Evolutionary conservation across 1,139 yeast genomes (phyloP), one percentile per base, ranked within the genome.

Genomic region (Saccharomyces pastorianus): DNA sequence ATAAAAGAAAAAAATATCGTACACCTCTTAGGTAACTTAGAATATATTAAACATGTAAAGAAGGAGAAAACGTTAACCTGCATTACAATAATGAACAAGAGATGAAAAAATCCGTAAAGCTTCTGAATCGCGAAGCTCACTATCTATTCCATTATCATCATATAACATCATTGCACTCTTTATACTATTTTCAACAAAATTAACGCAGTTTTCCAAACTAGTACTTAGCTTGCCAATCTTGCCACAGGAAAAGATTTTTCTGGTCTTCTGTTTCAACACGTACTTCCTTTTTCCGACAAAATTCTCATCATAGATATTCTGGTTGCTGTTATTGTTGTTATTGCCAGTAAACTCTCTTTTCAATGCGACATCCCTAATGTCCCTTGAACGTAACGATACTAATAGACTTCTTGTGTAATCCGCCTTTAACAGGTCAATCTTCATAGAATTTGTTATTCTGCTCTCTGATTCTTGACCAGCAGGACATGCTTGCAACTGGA

Each of bases 361-460:
- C 74, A 81, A 73, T 51, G 77, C 77, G 26, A 82, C 73, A 48
- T 78, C 73, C 61, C 80, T 80, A 51, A 82, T 78, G 59, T 82
- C 87, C 29, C 85, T 68, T 0, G 83, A 82, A 46, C 85, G 66
- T 50, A 82, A 69, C 53, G 83, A 79, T 2, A 82, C 67, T 7
- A 73, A 55, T 6, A 73, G 56, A 0, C 74, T 69, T 27, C 62
- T 65, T 1, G 73, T 28, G 42, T 47, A 50, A 42, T 53, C 55
- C n/a, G 56, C 56, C 20, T 50, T 53, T 29, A 74, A 64, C 53
- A 82, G 64, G 62, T 82, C 87, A 56, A 75, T 74, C 61, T 79
- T 82, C 86, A 83, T 82, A 13, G 83, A 72, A 38, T 70, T 69
- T 41, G 76, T 66, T 6, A 83, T 75, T 53, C 75, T 79, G n/a